phyloP scores from a whole-genome alignment of 352 stramenopile genomes.

The Phytophthora melonis region DNA sequence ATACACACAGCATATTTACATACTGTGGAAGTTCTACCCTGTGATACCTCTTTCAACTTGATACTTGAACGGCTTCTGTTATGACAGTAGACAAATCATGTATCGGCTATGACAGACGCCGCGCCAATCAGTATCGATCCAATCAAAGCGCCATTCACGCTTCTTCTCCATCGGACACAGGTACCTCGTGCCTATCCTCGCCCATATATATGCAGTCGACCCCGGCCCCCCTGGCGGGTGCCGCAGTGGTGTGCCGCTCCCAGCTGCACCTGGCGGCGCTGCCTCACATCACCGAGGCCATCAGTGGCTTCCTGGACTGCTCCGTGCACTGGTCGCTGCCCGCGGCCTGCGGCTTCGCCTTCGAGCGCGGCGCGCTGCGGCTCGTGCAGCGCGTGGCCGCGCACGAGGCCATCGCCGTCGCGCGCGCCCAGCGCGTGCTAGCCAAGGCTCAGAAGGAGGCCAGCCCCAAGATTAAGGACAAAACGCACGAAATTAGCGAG shows the following conservation, averaged over 20 bases:
- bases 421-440: background rate
- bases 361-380: slow-evolving; percentile 18
- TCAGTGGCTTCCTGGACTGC: slow-evolving; percentile 47
- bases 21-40: background rate
- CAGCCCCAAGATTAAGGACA: no score
- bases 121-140: slow-evolving; percentile 14
- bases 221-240: slow-evolving; percentile 23
- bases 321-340: slow-evolving; percentile 38
- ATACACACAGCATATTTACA: background rate
- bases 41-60: no score
- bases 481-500: background rate
- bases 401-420: slow-evolving; percentile 6
- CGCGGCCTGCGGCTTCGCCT: slow-evolving; percentile 34
- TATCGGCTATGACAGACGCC: background rate
- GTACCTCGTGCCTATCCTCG: background rate
- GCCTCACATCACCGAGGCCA: slow-evolving; percentile 33
- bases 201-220: slow-evolving; percentile 1
- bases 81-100: background rate
- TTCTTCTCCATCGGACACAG: slow-evolving; percentile 21
- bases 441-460: no score
- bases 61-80: no score
- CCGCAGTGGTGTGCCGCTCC: slow-evolving; percentile 29
- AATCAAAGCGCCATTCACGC: slow-evolving; percentile 30
- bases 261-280: slow-evolving; percentile 32
- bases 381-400: slow-evolving; percentile 37